These are phyloP conservation scores for Strobilomyces dryophilus DNA, from an alignment of 768 basidiomycete species.

Conservation along the genomic window DNA sequence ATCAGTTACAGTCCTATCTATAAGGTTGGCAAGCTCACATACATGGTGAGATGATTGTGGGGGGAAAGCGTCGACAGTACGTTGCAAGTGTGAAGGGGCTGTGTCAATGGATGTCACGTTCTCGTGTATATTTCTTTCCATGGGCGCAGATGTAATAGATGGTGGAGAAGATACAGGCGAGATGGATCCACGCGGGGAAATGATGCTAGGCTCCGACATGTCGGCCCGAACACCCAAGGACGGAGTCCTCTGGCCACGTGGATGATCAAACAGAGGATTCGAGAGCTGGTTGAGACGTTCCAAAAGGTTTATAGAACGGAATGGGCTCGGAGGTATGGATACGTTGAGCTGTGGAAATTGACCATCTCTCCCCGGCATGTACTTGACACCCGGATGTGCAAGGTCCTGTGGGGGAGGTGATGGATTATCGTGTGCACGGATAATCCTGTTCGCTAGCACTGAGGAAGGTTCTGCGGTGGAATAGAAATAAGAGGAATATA, in stretches of 20 bases:
- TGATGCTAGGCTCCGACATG: constrained; percentile 2
- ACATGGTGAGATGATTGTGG: constrained; percentile 19
- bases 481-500: constrained; percentile 8
- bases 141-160: constrained; percentile 12
- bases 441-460: constrained; percentile 58
- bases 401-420: constrained; percentile 53
- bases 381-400: constrained; percentile 14
- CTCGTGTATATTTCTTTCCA: neutral
- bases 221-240: constrained; percentile 3
- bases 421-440: constrained; percentile 71
- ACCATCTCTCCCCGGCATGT: constrained; percentile 14
- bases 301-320: constrained; percentile 30
- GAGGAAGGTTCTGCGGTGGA: constrained; percentile 58
- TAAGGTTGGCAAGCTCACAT: constrained; percentile 5
- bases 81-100: constrained; percentile 4
- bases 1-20: constrained; percentile 4
- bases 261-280: constrained; percentile 1
- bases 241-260: neutral
- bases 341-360: constrained; percentile 13
- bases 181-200: constrained; percentile 32
- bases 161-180: constrained; percentile 42
- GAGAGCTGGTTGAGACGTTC: constrained; percentile 24
- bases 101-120: constrained; percentile 2
- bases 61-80: constrained; percentile 21
- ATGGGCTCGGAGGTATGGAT: constrained; percentile 28